A percentile compares a stretch with the other conserved stretches of the same genome.
Evolutionary conservation across 208 protist species (phyloP).

Genomic region (Leishmania lainsoni): DNA sequence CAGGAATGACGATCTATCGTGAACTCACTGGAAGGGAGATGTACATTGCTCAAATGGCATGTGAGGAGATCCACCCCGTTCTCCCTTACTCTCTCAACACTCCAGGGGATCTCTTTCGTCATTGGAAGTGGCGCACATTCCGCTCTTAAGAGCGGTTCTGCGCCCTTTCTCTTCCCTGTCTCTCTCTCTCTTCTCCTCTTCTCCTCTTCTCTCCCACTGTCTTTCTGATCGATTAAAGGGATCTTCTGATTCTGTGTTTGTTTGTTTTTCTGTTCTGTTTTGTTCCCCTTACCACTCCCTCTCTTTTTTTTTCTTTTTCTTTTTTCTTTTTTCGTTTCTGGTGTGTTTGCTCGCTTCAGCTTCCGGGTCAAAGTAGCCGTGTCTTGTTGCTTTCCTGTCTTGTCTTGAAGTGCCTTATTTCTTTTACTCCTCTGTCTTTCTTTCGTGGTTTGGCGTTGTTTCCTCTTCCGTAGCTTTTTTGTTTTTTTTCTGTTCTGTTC

Average conservation of each 20-base stretch:
- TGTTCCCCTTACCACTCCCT: not conserved
- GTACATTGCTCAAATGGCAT: not conserved
- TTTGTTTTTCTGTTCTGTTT: not conserved
- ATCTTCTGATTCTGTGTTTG: not conserved
- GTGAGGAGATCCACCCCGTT: not conserved
- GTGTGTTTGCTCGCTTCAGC: not conserved
- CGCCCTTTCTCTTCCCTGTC: constrained; percentile 2
- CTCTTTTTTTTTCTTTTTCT: not conserved
- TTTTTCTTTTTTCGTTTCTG: not conserved
- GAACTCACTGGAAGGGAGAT: constrained; percentile 9
- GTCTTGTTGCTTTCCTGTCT: too few species aligned
- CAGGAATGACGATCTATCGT: constrained; percentile 2
- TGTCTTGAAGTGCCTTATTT: not conserved
- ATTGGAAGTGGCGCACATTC: not conserved
- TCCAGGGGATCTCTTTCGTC: constrained; percentile 6
- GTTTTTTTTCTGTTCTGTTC: not conserved
- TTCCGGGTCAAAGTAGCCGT: too few species aligned
- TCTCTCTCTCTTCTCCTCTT: not conserved
- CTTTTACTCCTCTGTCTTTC: not conserved
- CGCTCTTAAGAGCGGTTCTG: not conserved
- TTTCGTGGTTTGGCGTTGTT: not conserved
- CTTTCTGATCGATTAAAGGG: not conserved
- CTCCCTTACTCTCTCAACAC: constrained; percentile 1
- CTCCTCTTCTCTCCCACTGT: not conserved
- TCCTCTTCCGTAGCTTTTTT: not conserved